Evolutionary conservation across 345 rosid genomes (phyloP), one percentile per base, ranked within the genome.

Genomic region (Chamaenerion angustifolium): DNA sequence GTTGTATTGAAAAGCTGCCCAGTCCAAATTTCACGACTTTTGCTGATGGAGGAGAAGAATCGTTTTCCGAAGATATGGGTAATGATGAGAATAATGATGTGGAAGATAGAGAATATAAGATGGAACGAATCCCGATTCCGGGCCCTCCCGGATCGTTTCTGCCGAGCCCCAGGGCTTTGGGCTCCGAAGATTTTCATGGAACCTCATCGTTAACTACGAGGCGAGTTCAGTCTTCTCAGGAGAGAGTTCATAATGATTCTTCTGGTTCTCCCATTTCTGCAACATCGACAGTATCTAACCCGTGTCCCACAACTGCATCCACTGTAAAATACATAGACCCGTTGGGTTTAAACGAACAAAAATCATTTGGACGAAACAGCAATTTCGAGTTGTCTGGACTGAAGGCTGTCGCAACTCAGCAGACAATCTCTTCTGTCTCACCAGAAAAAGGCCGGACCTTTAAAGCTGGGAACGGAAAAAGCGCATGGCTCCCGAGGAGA

Each of bases 81-180:
- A 52, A 65, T 62, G 57, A 70, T 21, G 56, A 70, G 49, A 54
- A 71, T 62, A 75, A 68, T 59, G 61, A 79, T 50, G 77, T 70
- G 51, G 67, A 57, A 35, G 76, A 66, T 31, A 62, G 67, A 58
- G 76, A 69, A 56, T 71, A 73, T 21, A 94, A 83, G 64, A 85
- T 90, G 58, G 98, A 90, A 69, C 85, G 88, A 8, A 90, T 90
- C 64, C 94, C 86, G 27, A 90, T 90, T 49, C 98, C 98, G 11
- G 98, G 98, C 43, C 98, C 98, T 48, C 98, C 98, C 0, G 98
- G 98, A 3, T 90, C 98, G 16, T 86, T 83, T 73, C 71, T 90
- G 71, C 95, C 98, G 0, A 90, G 98, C 68, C 98, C 98, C 27
- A 68, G 93, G 41, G 96, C 76, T 60, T 74, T 82, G 83, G 72